Base-by-base conservation (phyloP, 2,329 filamentous ascomycete genomes). In the Monascus ruber region DNA sequence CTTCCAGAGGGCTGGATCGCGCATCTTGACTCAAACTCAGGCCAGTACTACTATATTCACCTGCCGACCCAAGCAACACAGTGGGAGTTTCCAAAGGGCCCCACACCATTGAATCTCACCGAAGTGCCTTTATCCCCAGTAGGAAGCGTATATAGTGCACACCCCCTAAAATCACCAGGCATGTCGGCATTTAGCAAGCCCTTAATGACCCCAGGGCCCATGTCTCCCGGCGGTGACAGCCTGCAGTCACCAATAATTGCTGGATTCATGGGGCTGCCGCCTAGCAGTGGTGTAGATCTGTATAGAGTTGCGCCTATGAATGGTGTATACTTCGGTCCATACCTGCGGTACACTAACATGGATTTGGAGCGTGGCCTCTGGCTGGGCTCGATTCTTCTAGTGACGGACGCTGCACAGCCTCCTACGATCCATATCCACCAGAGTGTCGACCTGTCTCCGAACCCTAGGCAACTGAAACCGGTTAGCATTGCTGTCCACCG, bases 31-130 rank as follows among this genome's bases (percentile, higher is more conserved):
- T 84, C 86, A 49, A 94, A 84, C 56, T 96, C 89, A 2, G 91
- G 91, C 1, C 89, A 96, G 57, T 98, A 96, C 63, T 98, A 98
- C 62, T 98, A 98, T 56, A 98, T 98, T 43, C 91, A 98, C 60
- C 73, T 98, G 26, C 84, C 88, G 1, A 88, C 85, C 0, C 91
- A 96, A 58, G 86, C 88, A 2, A 98, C 91, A 1, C 91, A 98
- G 58, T 98, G 91, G 91, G 91, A 98, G 55, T 96, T 96, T 50
- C 91, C 91, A 26, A 96, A 95, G 64, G 89, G 89, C 0, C 88
- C 88, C 0, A 94, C 86, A 24, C 89, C 89, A 1, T 72, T 95
- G 39, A 84, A 85, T 46, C 76, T 94, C 47, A 87, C 93, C 43
- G 75, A 83, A 9, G 72, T 79, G 10, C 89, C 89, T 0, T 66